Evolutionary conservation across 2,329 filamentous ascomycete species (phyloP).

Genomic region (Juglanconis juglandina): DNA sequence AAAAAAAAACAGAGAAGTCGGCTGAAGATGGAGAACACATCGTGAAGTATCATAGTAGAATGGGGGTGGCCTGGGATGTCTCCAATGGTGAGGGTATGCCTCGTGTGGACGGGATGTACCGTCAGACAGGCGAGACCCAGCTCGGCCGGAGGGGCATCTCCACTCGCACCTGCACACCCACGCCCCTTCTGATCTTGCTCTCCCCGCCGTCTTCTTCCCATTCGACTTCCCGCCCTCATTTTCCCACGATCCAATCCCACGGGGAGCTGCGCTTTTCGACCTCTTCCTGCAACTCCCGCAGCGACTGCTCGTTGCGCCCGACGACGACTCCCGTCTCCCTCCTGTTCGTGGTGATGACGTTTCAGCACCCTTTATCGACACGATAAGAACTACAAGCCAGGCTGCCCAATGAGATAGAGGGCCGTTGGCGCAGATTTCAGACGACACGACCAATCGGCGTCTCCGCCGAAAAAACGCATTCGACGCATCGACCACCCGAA

Average conservation of each 20-base stretch:
- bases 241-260: neutral
- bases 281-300: neutral
- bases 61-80: no score
- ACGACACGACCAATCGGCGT: slow-evolving; percentile 14
- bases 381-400: slow-evolving; percentile 8
- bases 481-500: slow-evolving; percentile 1
- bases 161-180: no score
- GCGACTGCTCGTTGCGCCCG: neutral
- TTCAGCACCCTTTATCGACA: slow-evolving; percentile 4
- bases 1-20: no score
- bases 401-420: slow-evolving; percentile 14
- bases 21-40: no score
- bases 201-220: slow-evolving; percentile 15
- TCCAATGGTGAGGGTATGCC: no score
- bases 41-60: no score
- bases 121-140: neutral
- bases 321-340: neutral
- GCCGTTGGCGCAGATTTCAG: slow-evolving; percentile 8
- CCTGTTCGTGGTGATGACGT: neutral
- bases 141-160: neutral
- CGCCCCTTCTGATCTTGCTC: no score
- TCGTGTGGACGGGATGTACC: no score
- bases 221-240: neutral
- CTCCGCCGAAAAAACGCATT: slow-evolving; percentile 2
- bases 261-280: neutral